phyloP scores from a whole-genome alignment of 164 flowering plant genomes.

The Stephania japonica region DNA sequence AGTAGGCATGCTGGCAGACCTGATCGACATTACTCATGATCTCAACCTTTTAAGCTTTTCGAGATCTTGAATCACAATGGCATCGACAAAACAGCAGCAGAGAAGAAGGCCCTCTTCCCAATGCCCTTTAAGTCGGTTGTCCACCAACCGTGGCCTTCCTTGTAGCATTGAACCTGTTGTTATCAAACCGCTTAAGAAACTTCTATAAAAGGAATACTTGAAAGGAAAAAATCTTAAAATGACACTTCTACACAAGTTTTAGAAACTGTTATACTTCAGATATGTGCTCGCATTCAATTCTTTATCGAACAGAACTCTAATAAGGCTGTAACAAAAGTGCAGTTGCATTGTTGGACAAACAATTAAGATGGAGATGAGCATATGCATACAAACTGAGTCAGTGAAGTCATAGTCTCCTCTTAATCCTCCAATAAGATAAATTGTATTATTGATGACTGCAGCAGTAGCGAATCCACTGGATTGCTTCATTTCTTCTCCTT shows the following conservation, averaged over 20 bases:
- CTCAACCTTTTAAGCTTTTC: background rate
- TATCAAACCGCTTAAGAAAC: background rate
- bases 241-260: no score
- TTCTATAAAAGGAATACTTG: background rate
- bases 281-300: no score
- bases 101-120: slow-evolving; percentile 52
- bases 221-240: background rate
- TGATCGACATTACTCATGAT: background rate
- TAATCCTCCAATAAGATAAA: slow-evolving; percentile 65
- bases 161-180: slow-evolving; percentile 68
- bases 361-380: background rate
- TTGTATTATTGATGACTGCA: slow-evolving; percentile 39
- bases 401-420: slow-evolving; percentile 20
- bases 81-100: slow-evolving; percentile 38
- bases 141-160: slow-evolving; percentile 69
- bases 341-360: no score
- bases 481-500: slow-evolving; percentile 53
- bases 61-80: background rate
- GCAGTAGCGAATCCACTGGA: slow-evolving; percentile 63
- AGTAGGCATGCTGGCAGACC: background rate
- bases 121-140: slow-evolving; percentile 26
- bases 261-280: no score
- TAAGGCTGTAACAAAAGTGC: no score
- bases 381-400: slow-evolving; percentile 35
- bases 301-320: no score